A percentile compares a stretch with the other conserved stretches of the same genome.
These are phyloP conservation scores for Talaromyces ruber DNA, from an alignment of 495 filamentous ascomycete species.

Conservation along the genomic window DNA sequence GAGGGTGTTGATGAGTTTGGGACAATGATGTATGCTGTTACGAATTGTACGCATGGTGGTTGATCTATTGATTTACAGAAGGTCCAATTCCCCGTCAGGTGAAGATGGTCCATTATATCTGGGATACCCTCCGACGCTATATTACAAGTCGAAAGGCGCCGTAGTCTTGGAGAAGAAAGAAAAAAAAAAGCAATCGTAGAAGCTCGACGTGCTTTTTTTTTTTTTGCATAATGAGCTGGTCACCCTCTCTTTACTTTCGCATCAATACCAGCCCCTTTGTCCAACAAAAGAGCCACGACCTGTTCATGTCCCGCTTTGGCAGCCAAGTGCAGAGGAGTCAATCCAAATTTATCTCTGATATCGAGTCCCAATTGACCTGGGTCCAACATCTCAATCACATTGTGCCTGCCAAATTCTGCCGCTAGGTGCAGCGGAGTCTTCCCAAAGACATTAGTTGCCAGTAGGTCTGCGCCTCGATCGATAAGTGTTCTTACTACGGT, in stretches of 20 bases:
- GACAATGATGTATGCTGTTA: slow-evolving; percentile 39
- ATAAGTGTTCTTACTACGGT: not conserved
- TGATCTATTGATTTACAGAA: slow-evolving; percentile 9
- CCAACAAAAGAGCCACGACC: not conserved
- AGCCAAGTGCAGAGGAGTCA: not conserved
- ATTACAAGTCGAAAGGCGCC: no score
- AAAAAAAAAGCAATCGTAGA: no score
- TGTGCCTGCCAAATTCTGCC: not conserved
- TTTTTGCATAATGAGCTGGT: no score
- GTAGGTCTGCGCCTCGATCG: not conserved
- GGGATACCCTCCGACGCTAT: no score
- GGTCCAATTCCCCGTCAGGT: no score
- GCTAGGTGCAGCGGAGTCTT: not conserved
- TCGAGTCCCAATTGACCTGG: not conserved
- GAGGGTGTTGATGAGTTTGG: slow-evolving; percentile 38
- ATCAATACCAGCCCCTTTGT: not conserved
- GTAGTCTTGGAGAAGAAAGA: no score
- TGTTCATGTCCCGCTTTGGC: not conserved
- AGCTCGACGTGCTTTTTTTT: no score
- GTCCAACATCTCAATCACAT: not conserved
- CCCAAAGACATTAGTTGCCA: not conserved
- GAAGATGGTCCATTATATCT: no score
- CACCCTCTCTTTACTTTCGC: not conserved
- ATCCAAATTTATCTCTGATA: not conserved
- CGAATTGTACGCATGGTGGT: slow-evolving; percentile 30